phyloP scores from a whole-genome alignment of 805 yeast genomes.

The Scheffersomyces ergatensis region DNA sequence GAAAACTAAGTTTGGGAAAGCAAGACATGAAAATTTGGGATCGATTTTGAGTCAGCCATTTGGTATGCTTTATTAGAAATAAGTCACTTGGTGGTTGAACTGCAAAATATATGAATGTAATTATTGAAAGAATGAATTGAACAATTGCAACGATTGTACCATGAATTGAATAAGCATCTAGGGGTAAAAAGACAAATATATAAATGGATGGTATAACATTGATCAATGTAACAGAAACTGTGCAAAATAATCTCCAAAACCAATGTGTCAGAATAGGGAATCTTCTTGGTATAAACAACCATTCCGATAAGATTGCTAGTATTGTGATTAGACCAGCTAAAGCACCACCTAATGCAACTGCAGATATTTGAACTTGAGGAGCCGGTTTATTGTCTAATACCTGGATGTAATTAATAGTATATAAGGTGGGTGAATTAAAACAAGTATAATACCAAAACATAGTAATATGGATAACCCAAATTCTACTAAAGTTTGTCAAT shows the following conservation, averaged over 20 bases:
- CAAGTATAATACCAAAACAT: constrained; percentile 53
- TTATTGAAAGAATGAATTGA: constrained; percentile 26
- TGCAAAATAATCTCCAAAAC: constrained; percentile 11
- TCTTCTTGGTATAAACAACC: constrained; percentile 22
- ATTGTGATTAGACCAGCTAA: constrained; percentile 33
- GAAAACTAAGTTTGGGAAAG: constrained; percentile 21
- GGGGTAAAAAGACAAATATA: constrained; percentile 22
- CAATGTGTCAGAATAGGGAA: constrained; percentile 19
- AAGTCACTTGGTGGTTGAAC: constrained; percentile 22
- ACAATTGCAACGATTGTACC: constrained; percentile 21
- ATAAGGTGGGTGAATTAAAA: constrained; percentile 49
- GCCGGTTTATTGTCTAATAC: constrained; percentile 44
- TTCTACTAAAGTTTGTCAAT: constrained; percentile 47
- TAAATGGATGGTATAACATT: constrained; percentile 29
- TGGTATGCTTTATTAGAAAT: constrained; percentile 9
- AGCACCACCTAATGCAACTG: constrained; percentile 45
- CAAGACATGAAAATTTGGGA: constrained; percentile 12
- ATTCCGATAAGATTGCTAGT: constrained; percentile 22
- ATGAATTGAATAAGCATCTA: constrained; percentile 18
- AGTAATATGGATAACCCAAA: constrained; percentile 52
- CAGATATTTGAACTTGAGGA: constrained; percentile 37
- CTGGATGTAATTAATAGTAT: constrained; percentile 42
- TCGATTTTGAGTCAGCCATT: constrained; percentile 1
- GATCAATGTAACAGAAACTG: constrained; percentile 13
- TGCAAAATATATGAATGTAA: constrained; percentile 27